Percentiles rank a stretch among this genome's conserved stretches.
phyloP scores from a whole-genome alignment of 257 asterid genomes.

The Perilla frutescens region DNA sequence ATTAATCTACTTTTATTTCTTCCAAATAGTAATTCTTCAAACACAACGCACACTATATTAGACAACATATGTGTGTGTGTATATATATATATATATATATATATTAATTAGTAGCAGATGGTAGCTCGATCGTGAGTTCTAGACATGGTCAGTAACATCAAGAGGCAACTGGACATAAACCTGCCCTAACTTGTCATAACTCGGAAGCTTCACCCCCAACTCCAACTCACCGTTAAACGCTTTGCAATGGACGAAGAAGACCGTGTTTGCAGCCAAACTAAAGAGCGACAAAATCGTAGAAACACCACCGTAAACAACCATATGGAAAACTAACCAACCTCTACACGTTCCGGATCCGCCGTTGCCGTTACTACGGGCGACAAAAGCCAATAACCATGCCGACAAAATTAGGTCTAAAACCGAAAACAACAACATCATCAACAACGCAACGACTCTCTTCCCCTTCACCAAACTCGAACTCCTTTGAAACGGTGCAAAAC shows the following conservation, averaged over 20 bases:
- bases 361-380: no score
- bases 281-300: conserved; percentile 49
- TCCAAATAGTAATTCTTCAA: no score
- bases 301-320: conserved; percentile 47
- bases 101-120: no score
- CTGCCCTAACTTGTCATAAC: conserved; percentile 58
- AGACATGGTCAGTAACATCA: background rate
- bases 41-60: no score
- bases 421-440: conserved; percentile 37
- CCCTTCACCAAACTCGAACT: conserved; percentile 65
- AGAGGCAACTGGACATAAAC: conserved; percentile 58
- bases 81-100: no score
- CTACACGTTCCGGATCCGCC: background rate
- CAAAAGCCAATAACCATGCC: conserved; percentile 37
- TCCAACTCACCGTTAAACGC: conserved; percentile 61
- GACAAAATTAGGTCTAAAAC: conserved; percentile 30
- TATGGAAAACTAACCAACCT: conserved; percentile 43
- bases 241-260: conserved; percentile 65
- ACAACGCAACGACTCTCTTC: conserved; percentile 48
- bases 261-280: conserved; percentile 42
- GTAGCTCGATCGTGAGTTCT: background rate
- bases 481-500: conserved; percentile 57
- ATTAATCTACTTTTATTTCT: no score
- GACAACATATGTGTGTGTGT: no score
- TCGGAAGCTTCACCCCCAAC: conserved; percentile 25